phyloP scores from a whole-genome alignment of 257 asterid species.

The Solanum bulbocastanum region DNA sequence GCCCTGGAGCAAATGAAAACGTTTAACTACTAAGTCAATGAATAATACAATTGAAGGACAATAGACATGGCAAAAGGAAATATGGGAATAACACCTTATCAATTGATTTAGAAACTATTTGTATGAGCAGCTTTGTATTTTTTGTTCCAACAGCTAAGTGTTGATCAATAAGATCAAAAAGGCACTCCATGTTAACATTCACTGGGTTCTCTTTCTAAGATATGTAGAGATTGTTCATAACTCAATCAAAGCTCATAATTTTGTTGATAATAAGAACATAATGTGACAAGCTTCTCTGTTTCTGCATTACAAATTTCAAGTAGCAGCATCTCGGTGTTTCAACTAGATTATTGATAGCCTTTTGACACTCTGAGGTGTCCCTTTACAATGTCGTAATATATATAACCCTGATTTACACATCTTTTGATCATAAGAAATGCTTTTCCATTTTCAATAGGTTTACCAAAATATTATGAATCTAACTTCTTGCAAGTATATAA shows the following conservation, averaged over 20 bases:
- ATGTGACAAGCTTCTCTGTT: not conserved
- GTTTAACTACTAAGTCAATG: constrained; percentile 3
- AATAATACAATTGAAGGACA: not conserved
- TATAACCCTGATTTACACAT: not conserved
- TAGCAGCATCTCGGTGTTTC: not conserved
- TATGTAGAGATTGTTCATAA: not conserved
- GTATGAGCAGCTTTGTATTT: not conserved
- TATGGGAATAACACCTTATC: not conserved
- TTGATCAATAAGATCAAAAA: not conserved
- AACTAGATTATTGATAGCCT: not conserved
- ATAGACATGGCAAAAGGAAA: not conserved
- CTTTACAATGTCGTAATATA: not conserved
- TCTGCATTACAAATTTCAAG: not conserved
- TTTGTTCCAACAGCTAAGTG: not conserved
- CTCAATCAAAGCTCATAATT: not conserved
- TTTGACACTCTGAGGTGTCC: not conserved
- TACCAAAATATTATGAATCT: not conserved
- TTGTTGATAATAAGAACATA: not conserved
- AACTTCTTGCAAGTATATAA: not conserved
- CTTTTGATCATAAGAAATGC: not conserved
- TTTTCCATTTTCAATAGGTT: not conserved
- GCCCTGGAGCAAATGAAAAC: constrained; percentile 43
- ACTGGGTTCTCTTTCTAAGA: not conserved
- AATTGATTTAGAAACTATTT: not conserved
- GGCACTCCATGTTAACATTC: not conserved